These are phyloP conservation scores for Venturia effusa DNA, from an alignment of 2,329 filamentous ascomycete species.

Conservation along the genomic window DNA sequence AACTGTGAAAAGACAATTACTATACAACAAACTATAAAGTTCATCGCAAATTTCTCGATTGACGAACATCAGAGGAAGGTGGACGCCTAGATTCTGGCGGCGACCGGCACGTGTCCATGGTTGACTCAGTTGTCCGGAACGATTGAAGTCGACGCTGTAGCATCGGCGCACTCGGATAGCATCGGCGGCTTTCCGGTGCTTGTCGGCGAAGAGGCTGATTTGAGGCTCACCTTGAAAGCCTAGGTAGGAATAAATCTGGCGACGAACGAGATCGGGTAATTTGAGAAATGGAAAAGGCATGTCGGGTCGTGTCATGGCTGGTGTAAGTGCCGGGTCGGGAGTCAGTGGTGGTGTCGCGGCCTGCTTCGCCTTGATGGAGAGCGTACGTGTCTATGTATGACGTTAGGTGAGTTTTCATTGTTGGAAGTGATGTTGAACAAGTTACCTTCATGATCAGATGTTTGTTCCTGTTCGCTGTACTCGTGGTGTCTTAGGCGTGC, in stretches of 20 bases:
- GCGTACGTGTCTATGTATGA: neutral
- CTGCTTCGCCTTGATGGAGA: neutral
- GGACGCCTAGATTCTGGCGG: neutral
- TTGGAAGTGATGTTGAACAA: neutral
- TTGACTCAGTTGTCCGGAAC: neutral
- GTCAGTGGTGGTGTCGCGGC: neutral
- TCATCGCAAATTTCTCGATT: neutral
- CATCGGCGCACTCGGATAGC: neutral
- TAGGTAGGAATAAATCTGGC: neutral
- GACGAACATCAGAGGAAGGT: neutral
- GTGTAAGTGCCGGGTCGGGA: neutral
- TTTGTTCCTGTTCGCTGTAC: neutral
- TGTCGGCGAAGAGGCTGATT: neutral
- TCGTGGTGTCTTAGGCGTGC: neutral
- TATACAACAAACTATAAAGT: neutral
- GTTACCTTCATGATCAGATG: neutral
- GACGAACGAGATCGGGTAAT: neutral
- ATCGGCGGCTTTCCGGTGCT: neutral
- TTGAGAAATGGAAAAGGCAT: neutral
- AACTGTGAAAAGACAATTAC: neutral
- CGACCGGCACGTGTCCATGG: neutral
- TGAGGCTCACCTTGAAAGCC: neutral
- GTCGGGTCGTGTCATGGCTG: neutral
- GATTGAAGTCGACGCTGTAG: conserved; percentile 7
- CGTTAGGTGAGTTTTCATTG: neutral